Percentiles rank a stretch among this genome's conserved stretches.
These are phyloP conservation scores for Lophium mytilinum DNA, from an alignment of 495 filamentous ascomycete genomes.

Conservation along the genomic window DNA sequence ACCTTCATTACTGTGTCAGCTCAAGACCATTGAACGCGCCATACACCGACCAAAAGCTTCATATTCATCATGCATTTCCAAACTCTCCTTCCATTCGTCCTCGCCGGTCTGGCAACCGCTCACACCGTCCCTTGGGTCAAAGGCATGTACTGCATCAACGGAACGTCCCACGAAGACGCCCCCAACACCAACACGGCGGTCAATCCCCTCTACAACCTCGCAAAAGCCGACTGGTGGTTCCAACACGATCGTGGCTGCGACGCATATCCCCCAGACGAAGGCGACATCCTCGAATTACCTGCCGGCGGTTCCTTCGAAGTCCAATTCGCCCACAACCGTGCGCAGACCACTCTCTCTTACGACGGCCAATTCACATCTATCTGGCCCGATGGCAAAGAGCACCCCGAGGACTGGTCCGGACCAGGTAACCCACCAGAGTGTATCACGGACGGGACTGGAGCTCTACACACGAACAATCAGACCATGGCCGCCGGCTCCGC, in stretches of 20 bases:
- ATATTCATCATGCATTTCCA: constrained; percentile 1
- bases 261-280: constrained; percentile 34
- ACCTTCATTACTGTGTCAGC: too few species aligned
- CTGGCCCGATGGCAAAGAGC: constrained; percentile 43
- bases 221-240: constrained; percentile 44
- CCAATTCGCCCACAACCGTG: constrained; percentile 48
- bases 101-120: constrained; percentile 22
- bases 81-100: background rate
- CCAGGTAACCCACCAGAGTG: constrained; percentile 29
- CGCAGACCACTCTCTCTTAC: constrained; percentile 42
- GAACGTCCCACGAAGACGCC: constrained; percentile 28
- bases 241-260: constrained; percentile 44
- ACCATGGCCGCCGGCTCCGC: constrained; percentile 42
- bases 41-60: too few species aligned
- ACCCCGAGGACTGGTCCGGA: constrained; percentile 42
- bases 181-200: constrained; percentile 39
- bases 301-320: constrained; percentile 46
- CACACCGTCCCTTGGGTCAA: constrained; percentile 40
- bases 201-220: constrained; percentile 38
- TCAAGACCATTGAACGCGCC: too few species aligned
- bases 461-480: constrained; percentile 41
- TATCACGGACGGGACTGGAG: constrained; percentile 35
- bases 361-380: constrained; percentile 33
- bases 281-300: constrained; percentile 42
- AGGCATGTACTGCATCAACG: constrained; percentile 45